phyloP scores from a whole-genome alignment of 495 filamentous ascomycete genomes.

The Penicillium ochrochloron region DNA sequence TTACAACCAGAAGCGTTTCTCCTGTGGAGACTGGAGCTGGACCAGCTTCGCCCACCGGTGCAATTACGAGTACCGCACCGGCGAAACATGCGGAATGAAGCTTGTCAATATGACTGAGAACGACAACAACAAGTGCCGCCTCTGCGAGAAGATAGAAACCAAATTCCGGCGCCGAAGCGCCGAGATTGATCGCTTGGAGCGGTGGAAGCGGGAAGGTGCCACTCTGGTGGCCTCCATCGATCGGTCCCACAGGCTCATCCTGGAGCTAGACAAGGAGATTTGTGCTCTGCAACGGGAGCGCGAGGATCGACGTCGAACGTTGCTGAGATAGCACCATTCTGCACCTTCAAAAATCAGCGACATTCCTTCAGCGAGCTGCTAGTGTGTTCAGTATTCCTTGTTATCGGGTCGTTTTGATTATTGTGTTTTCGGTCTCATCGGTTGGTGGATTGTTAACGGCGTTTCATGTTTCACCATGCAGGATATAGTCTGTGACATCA shows the following conservation, averaged over 20 bases:
- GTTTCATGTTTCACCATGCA: conserved; percentile 42
- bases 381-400: conserved; percentile 28
- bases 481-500: conserved; percentile 36
- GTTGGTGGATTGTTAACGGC: conserved; percentile 27
- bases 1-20: conserved; percentile 60
- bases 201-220: conserved; percentile 75
- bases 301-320: conserved; percentile 41
- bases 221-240: conserved; percentile 82
- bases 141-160: conserved; percentile 91
- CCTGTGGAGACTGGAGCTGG: conserved; percentile 95
- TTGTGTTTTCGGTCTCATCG: conserved; percentile 28
- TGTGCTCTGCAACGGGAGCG: conserved; percentile 50
- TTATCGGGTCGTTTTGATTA: conserved; percentile 23
- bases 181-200: conserved; percentile 76
- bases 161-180: conserved; percentile 76
- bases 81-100: conserved; percentile 97
- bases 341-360: conserved; percentile 16
- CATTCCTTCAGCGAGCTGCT: conserved; percentile 24
- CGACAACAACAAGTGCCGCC: conserved; percentile 66
- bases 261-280: conserved; percentile 67
- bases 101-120: conserved; percentile 74
- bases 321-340: conserved; percentile 33
- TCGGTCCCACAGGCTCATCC: conserved; percentile 67
- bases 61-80: conserved; percentile 93
- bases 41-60: conserved; percentile 93